Evolutionary conservation across 768 basidiomycete genomes (phyloP), one percentile per base, ranked within the genome.

Genomic region (Pluteus cervinus): DNA sequence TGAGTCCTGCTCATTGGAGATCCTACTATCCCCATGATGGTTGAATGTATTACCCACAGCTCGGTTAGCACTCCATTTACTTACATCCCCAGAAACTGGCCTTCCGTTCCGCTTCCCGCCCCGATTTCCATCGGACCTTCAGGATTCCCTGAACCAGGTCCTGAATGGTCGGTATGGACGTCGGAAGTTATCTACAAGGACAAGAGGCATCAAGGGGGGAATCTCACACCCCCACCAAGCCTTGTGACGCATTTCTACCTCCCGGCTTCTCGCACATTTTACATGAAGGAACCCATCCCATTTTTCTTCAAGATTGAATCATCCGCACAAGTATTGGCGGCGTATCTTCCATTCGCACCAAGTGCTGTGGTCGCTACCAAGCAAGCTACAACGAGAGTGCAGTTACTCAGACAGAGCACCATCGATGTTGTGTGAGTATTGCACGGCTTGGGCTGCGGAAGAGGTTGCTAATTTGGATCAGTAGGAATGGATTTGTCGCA

Each of bases 71-170:
- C 80, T 2, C 67, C 74, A 2, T 77, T 87, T 52, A 52, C 74
- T 14, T 86, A 86, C 48, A 61, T 67, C 41, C 85, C 83, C 20
- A 79, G 80, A 5, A 75, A 76, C 29, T 70, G 79, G 24, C 81
- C 85, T 3, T 62, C 74, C 1, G 54, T 51, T 0, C 64, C 75
- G 7, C 52, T 76, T 21, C 83, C 81, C 11, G 41, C 53, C 7
- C 65, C 74, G 21, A 56, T 81, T 32, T 37, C 50, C 11, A 48
- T 52, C 22, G 30, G 47, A 10, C 50, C 46, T 11, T 46, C 52
- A 25, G 75, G 73, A 9, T 78, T 79, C 43, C 41, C 50, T 10
- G 55, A 66, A 18, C 17, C 34, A 17, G 57, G 59, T 0, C 50
- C 65, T 1, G 71, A 73, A 14, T 85, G 84, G 83, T 65, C 54